Evolutionary conservation across 768 basidiomycete species (phyloP).

Genomic region (Trametes meyenii): DNA sequence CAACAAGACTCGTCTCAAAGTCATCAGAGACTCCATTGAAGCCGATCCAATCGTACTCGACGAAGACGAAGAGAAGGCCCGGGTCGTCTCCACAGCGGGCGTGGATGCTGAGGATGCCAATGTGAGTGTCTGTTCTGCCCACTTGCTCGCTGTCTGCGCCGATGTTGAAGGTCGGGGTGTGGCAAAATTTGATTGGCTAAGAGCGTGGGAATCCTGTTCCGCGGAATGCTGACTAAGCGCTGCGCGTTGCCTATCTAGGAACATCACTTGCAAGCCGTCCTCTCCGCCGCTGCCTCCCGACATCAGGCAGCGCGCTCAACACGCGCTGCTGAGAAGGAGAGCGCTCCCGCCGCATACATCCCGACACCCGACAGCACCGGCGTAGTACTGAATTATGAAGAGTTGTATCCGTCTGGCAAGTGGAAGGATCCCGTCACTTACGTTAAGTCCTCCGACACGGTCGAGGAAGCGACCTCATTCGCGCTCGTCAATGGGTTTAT

Average conservation of each 20-base stretch:
- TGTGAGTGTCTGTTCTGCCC: conserved; percentile 55
- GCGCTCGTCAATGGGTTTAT: conserved; percentile 76
- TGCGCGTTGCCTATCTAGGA: conserved; percentile 42
- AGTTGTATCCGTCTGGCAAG: conserved; percentile 66
- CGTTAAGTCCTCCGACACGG: conserved; percentile 80
- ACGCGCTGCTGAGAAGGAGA: conserved; percentile 42
- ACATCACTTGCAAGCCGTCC: conserved; percentile 59
- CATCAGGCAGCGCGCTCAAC: conserved; percentile 43
- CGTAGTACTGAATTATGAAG: conserved; percentile 73
- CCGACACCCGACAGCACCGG: conserved; percentile 93
- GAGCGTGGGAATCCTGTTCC: conserved; percentile 48
- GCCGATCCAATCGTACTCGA: conserved; percentile 79
- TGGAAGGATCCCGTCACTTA: conserved; percentile 83
- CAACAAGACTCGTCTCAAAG: conserved; percentile 88
- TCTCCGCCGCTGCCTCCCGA: conserved; percentile 56
- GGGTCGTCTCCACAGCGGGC: conserved; percentile 78
- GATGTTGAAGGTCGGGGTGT: conserved; percentile 48
- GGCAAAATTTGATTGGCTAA: conserved; percentile 51
- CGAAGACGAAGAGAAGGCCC: conserved; percentile 85
- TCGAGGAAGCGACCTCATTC: conserved; percentile 70
- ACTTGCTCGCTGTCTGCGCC: conserved; percentile 40
- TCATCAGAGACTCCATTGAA: conserved; percentile 81
- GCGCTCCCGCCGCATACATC: conserved; percentile 69
- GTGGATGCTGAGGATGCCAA: conserved; percentile 94
- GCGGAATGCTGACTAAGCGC: conserved; percentile 56